Conservation (phyloP, 1,284 basidiomycete species). For the Tilletia caries region DNA sequence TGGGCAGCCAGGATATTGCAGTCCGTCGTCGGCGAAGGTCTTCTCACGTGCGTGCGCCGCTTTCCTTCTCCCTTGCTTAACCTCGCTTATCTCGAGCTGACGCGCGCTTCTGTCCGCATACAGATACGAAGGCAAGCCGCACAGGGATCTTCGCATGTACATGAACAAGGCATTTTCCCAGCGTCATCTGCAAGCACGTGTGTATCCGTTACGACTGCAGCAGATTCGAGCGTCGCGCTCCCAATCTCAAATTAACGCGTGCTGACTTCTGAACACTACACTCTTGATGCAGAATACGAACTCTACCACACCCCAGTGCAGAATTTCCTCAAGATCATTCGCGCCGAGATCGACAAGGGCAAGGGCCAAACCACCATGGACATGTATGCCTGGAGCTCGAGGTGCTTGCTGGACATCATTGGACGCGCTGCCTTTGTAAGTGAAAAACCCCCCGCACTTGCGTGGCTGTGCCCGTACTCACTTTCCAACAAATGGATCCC, state of each 20-base stretch:
- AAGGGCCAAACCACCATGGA: slow-evolving; percentile 34
- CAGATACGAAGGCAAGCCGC: slow-evolving; percentile 28
- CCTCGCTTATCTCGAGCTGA: neutral
- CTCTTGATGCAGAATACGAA: slow-evolving; percentile 23
- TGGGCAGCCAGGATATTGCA: slow-evolving; percentile 29
- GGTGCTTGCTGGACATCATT: slow-evolving; percentile 50
- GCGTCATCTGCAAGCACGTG: slow-evolving; percentile 32
- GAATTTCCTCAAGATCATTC: slow-evolving; percentile 31
- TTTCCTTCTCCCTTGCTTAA: neutral
- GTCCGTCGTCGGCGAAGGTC: slow-evolving; percentile 35
- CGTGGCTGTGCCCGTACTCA: too few relatives aligned
- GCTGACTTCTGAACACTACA: neutral
- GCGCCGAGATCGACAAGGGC: slow-evolving; percentile 27
- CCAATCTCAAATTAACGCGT: neutral
- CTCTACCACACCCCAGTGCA: slow-evolving; percentile 38
- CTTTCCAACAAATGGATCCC: too few relatives aligned
- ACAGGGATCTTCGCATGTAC: slow-evolving; percentile 36
- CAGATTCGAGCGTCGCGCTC: neutral
- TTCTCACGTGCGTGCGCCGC: slow-evolving; percentile 25
- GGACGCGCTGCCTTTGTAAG: slow-evolving; percentile 35
- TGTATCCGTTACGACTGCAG: neutral
- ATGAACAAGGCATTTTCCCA: slow-evolving; percentile 44
- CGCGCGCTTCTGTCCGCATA: neutral
- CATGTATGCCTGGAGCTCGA: slow-evolving; percentile 32
- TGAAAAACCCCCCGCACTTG: too few relatives aligned